A percentile compares a stretch with the other conserved stretches of the same genome.
These are phyloP conservation scores for Asclepias syriaca DNA, from an alignment of 257 asterid species.

Conservation along the genomic window DNA sequence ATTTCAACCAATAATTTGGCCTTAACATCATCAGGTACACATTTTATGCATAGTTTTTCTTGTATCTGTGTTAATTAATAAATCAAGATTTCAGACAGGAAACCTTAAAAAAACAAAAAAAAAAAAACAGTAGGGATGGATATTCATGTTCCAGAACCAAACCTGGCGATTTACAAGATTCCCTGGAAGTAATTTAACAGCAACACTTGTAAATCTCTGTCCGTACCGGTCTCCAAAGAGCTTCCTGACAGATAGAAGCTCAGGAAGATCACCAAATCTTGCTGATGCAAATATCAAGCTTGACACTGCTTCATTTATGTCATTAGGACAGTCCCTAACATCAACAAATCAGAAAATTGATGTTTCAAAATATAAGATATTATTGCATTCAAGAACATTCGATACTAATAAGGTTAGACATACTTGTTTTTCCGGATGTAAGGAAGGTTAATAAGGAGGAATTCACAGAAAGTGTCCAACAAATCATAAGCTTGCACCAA, in stretches of 20 bases:
- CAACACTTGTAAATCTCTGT: slow-evolving; percentile 36
- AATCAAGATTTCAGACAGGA: not conserved
- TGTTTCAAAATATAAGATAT: too few relatives aligned
- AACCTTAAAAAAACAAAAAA: slow-evolving; percentile 3
- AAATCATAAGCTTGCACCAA: slow-evolving; percentile 53
- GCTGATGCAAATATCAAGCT: slow-evolving; percentile 75
- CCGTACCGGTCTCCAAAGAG: slow-evolving; percentile 68
- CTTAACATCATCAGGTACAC: slow-evolving; percentile 53
- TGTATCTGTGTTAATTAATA: slow-evolving; percentile 36
- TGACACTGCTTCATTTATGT: slow-evolving; percentile 65
- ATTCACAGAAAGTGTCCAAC: slow-evolving; percentile 56
- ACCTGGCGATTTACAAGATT: slow-evolving; percentile 70
- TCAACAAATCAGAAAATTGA: not conserved
- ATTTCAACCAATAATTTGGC: slow-evolving; percentile 53
- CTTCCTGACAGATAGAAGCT: slow-evolving; percentile 49
- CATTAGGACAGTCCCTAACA: slow-evolving; percentile 72
- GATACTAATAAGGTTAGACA: not conserved
- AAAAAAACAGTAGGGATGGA: not conserved
- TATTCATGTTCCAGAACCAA: not conserved
- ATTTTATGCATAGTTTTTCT: slow-evolving; percentile 31
- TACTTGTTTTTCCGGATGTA: slow-evolving; percentile 66
- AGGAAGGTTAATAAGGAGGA: slow-evolving; percentile 39
- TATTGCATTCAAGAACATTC: not conserved
- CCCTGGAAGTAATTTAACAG: slow-evolving; percentile 61
- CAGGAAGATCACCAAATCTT: slow-evolving; percentile 72